Conservation (phyloP, 257 asterid genomes). For the Jaltomata sinuosa region DNA sequence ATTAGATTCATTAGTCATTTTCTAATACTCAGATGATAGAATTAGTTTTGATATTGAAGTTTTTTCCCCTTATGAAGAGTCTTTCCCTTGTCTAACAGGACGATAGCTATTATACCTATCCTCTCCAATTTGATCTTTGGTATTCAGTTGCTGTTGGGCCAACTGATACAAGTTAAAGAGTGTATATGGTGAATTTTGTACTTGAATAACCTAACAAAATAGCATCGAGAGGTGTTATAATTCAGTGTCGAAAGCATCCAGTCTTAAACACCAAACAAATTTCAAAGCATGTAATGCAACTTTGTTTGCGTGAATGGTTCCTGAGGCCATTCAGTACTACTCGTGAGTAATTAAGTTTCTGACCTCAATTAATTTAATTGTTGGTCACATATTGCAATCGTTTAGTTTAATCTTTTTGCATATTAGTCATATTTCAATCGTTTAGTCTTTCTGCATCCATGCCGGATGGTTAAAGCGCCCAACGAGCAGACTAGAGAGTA, state of each 20-base stretch:
- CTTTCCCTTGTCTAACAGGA: not conserved
- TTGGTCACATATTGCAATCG: no score
- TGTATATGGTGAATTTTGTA: not conserved
- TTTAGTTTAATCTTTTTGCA: no score
- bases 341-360: no score
- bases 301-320: not conserved
- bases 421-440: no score
- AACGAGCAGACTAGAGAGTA: no score
- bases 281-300: not conserved
- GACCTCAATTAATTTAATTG: not conserved
- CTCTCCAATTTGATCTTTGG: not conserved
- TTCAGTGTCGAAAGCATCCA: not conserved
- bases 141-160: not conserved
- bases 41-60: not conserved
- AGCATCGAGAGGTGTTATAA: not conserved
- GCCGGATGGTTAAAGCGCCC: no score
- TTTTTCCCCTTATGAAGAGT: not conserved
- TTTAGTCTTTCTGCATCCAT: no score
- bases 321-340: not conserved
- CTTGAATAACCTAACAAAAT: not conserved
- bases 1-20: constrained; percentile 28
- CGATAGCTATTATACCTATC: not conserved
- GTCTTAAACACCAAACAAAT: not conserved
- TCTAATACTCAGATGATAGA: constrained; percentile 12
- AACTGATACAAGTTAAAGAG: not conserved